Base-by-base conservation (phyloP, 2,329 filamentous ascomycete genomes). In the Trichoderma sp. region DNA sequence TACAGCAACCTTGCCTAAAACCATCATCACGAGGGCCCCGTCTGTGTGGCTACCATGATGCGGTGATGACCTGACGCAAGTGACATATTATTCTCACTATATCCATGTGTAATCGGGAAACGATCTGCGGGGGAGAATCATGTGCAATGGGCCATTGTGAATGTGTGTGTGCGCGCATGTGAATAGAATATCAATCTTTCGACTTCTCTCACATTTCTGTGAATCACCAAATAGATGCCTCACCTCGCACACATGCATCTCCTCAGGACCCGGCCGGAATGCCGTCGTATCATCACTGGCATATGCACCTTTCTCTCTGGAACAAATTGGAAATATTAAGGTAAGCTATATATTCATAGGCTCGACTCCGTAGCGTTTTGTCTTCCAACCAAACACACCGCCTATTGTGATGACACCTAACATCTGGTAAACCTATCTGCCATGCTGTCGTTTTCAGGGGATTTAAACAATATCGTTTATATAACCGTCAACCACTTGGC, bases 61-160 rank as follows among this genome's bases (percentile, higher is more conserved):
- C 88, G 90, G 80, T 90, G 90, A 91, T 91, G 89, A 91, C 90
- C 90, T 91, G 88, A 90, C 86, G 87, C 89, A 90, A 90, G 87
- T 86, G 86, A 91, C 89, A 91, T 87, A 60, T n/a, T 3, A 78
- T 74, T 24, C 24, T 72, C 59, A 38, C 8, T 71, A 11, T n/a
- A 53, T 41, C 1, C 3, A n/a, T 21, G 38, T 33, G 35, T 63
- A 38, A 6, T 21, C 21, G 29, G 14, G 62, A n/a, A 65, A 3
- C 27, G 29, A 64, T 18, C 56, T 12, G 33, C 21, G 41, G 41
- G 29, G 56, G 18, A 64, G n/a, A 24, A 11, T 63, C 31, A 14
- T 24, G 60, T 50, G 35, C 50, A n/a, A 29, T 9, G 14, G 9
- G 50, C 3, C 21, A 31, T 29, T 68, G 8, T 63, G n/a, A 12